Conservation (phyloP, 2,329 filamentous ascomycete species). For the Emmonsia crescens region DNA sequence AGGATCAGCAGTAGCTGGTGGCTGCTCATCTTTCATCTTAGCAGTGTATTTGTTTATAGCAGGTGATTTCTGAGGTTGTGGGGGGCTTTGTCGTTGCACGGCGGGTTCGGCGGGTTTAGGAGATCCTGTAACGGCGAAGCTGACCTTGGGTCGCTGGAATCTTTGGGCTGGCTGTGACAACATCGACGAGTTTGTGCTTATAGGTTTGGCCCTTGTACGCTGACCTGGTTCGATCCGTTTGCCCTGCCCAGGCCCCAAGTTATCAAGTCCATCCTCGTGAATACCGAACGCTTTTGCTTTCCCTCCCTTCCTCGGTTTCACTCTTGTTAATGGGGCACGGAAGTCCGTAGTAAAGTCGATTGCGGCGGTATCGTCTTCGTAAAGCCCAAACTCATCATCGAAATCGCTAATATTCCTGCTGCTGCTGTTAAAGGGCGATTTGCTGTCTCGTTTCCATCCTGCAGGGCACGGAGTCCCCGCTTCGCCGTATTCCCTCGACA, state of each 20-base stretch:
- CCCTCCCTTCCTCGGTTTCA: constrained; percentile 21
- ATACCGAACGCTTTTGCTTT: constrained; percentile 26
- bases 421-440: constrained; percentile 12
- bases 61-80: not conserved
- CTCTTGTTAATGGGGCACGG: constrained; percentile 20
- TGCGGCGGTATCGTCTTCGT: constrained; percentile 27
- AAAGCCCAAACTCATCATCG: constrained; percentile 16
- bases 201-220: not conserved
- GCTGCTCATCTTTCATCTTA: constrained; percentile 11
- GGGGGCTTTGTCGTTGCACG: not conserved
- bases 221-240: constrained; percentile 12
- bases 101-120: not conserved
- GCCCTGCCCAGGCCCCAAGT: not conserved
- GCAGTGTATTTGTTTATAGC: not conserved
- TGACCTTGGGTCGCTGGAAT: constrained; percentile 25
- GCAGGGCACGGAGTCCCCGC: constrained; percentile 26
- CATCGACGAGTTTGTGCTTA: constrained; percentile 22
- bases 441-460: constrained; percentile 13
- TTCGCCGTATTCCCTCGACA: constrained; percentile 20
- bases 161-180: constrained; percentile 32
- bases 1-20: constrained; percentile 11
- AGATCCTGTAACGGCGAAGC: constrained; percentile 11
- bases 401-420: constrained; percentile 17
- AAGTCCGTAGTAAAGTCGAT: constrained; percentile 35
- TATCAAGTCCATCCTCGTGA: constrained; percentile 24